Percentiles rank a stretch among this genome's conserved stretches.
Conservation (phyloP, 805 yeast species). For the Yueomyces sp. region DNA sequence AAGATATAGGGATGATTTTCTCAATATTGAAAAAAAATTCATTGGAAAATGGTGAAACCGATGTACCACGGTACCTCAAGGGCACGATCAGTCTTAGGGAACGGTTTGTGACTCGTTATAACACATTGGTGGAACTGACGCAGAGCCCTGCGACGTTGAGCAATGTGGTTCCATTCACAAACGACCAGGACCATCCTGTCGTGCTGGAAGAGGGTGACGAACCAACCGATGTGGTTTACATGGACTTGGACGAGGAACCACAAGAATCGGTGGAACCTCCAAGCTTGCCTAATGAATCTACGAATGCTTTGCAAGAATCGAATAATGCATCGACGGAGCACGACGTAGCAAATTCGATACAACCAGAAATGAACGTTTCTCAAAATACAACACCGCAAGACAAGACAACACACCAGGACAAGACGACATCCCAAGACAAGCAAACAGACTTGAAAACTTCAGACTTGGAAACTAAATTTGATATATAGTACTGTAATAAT, state of each 20-base stretch:
- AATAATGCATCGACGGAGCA: too few relatives aligned
- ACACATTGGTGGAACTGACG: slow-evolving; percentile 22
- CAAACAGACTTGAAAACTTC: too few relatives aligned
- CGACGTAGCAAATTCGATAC: too few relatives aligned
- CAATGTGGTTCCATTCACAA: slow-evolving; percentile 20
- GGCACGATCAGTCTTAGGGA: slow-evolving; percentile 11
- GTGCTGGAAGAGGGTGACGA: slow-evolving; percentile 16
- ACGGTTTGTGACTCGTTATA: slow-evolving; percentile 23
- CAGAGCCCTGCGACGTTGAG: slow-evolving; percentile 20
- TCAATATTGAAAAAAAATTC: slow-evolving; percentile 19
- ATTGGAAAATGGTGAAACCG: slow-evolving; percentile 7
- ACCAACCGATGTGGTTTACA: slow-evolving; percentile 7
- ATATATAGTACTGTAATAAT: too few relatives aligned
- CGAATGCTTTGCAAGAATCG: too few relatives aligned
- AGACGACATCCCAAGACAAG: too few relatives aligned
- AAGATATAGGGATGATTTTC: slow-evolving; percentile 21
- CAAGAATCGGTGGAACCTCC: too few relatives aligned
- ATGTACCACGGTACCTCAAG: slow-evolving; percentile 11
- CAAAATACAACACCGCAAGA: too few relatives aligned
- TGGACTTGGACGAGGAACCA: slow-evolving; percentile 14
- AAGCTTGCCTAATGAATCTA: too few relatives aligned
- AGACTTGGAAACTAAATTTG: too few relatives aligned
- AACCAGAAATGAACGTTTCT: too few relatives aligned
- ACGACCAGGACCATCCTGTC: slow-evolving; percentile 21
- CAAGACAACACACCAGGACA: too few relatives aligned